These are phyloP conservation scores for Globisporangium cederbergense DNA, from an alignment of 352 stramenopile species.

Conservation along the genomic window DNA sequence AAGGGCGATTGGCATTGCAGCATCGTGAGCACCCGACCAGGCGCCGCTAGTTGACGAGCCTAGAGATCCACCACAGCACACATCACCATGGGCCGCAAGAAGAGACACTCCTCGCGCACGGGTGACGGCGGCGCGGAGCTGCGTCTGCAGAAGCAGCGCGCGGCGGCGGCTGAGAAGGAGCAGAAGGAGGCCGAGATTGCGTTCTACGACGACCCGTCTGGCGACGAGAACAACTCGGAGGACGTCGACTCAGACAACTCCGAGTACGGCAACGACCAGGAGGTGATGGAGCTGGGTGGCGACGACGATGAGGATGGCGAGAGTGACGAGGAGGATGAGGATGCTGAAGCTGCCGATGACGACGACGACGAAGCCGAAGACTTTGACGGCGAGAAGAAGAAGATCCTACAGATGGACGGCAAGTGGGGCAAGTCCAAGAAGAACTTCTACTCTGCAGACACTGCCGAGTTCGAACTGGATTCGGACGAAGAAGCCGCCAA, in stretches of 20 bases:
- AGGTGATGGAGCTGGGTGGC: conserved; percentile 62
- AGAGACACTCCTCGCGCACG: conserved; percentile 64
- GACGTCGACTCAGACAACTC: conserved; percentile 55
- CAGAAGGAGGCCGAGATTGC: conserved; percentile 72
- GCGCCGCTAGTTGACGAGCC: conserved; percentile 5
- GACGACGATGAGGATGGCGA: conserved; percentile 37
- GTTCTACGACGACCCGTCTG: conserved; percentile 83
- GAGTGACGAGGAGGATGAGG: conserved; percentile 37
- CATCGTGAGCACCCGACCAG: conserved; percentile 10
- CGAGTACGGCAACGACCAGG: conserved; percentile 53
- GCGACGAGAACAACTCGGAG: conserved; percentile 62
- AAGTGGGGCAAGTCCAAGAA: conserved; percentile 88
- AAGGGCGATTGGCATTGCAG: conserved; percentile 9
- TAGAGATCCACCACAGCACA: conserved; percentile 9
- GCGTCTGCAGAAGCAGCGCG: conserved; percentile 59
- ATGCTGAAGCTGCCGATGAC: conserved; percentile 26
- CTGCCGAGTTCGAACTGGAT: conserved; percentile 75
- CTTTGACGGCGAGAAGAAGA: conserved; percentile 63
- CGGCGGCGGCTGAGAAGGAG: conserved; percentile 51
- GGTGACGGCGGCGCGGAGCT: conserved; percentile 75
- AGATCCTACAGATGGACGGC: conserved; percentile 67
- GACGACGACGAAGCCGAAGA: conserved; percentile 53
- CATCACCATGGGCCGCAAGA: conserved; percentile 64
- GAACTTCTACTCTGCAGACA: conserved; percentile 85
- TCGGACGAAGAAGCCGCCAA: conserved; percentile 76